Conservation (phyloP, 352 stramenopile genomes). For the Globisporangium splendens region DNA sequence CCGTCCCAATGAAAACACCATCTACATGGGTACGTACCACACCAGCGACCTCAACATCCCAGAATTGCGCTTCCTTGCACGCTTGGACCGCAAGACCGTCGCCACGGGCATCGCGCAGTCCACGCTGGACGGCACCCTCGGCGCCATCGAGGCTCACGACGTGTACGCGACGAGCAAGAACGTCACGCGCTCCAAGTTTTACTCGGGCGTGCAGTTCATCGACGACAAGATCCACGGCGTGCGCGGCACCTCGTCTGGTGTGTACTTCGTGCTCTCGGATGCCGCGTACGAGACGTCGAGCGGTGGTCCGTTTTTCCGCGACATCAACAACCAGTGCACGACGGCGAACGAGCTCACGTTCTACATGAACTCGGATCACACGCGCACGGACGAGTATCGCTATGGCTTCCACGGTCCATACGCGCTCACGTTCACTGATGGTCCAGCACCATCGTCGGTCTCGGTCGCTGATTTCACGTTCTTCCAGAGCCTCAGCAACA, state of each 20-base stretch:
- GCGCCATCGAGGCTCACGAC: conserved; percentile 40
- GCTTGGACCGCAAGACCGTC: conserved; percentile 32
- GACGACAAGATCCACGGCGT: conserved; percentile 41
- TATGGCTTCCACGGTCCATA: conserved; percentile 54
- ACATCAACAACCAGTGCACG: conserved; percentile 57
- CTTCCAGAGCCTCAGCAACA: conserved; percentile 26
- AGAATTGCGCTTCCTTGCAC: conserved; percentile 47
- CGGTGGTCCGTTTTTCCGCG: conserved; percentile 43
- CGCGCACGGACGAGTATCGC: conserved; percentile 47
- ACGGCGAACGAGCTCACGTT: conserved; percentile 48
- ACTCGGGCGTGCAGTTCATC: conserved; percentile 40
- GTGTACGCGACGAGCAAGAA: conserved; percentile 26
- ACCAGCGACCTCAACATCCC: conserved; percentile 22
- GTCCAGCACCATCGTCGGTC: conserved; percentile 16
- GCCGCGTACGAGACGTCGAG: conserved; percentile 41
- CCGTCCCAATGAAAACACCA: conserved; percentile 41
- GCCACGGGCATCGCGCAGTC: conserved; percentile 30
- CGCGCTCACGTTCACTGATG: conserved; percentile 38
- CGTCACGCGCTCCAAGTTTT: conserved; percentile 37
- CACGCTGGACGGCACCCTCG: conserved; percentile 28
- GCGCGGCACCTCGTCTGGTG: conserved; percentile 25
- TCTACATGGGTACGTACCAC: conserved; percentile 62
- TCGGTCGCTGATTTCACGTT: conserved; percentile 36
- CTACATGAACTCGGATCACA: conserved; percentile 66
- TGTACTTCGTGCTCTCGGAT: conserved; percentile 53